phyloP scores from a whole-genome alignment of 768 basidiomycete genomes.

The Auriscalpium vulgare region DNA sequence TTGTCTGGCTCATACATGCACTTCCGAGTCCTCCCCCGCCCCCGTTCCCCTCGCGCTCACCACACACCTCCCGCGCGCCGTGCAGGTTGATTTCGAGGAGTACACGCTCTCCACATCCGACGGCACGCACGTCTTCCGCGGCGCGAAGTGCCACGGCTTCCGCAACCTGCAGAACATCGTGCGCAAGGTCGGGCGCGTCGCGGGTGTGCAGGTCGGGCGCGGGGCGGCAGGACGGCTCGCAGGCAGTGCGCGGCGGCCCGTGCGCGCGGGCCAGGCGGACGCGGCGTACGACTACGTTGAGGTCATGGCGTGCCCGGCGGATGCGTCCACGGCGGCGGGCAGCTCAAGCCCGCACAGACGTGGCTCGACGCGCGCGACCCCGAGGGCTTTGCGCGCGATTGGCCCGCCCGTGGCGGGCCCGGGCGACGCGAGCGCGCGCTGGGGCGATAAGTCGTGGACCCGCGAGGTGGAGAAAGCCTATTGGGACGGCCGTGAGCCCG shows the following conservation, averaged over 20 bases:
- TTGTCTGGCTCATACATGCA: slow-evolving; percentile 95
- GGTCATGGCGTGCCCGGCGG: slow-evolving; percentile 98
- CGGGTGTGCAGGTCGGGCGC: slow-evolving; percentile 39
- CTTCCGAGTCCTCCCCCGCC: slow-evolving; percentile 32
- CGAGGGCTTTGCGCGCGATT: slow-evolving; percentile 61
- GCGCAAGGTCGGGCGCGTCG: slow-evolving; percentile 81
- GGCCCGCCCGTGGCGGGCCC: slow-evolving; percentile 33
- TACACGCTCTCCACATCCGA: slow-evolving; percentile 42
- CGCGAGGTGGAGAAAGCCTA: slow-evolving; percentile 75
- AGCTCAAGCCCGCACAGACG: slow-evolving; percentile 35
- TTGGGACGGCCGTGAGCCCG: slow-evolving; percentile 41
- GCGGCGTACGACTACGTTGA: slow-evolving; percentile 81
- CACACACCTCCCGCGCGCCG: slow-evolving; percentile 54
- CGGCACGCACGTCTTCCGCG: slow-evolving; percentile 73
- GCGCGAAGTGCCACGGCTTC: slow-evolving; percentile 95
- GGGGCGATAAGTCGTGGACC: slow-evolving; percentile 83
- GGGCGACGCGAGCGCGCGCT: slow-evolving; percentile 45
- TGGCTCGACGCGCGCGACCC: slow-evolving; percentile 29
- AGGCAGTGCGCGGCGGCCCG: slow-evolving; percentile 30
- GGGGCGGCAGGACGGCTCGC: slow-evolving; percentile 37
- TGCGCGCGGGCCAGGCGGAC: slow-evolving; percentile 25
- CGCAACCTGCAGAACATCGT: slow-evolving; percentile 96
- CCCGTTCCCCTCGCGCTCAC: slow-evolving; percentile 26
- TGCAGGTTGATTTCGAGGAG: slow-evolving; percentile 62
- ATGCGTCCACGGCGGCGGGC: slow-evolving; percentile 96